Conservation (phyloP, 2,329 filamentous ascomycete genomes). For the Ophiostoma angusticollis region DNA sequence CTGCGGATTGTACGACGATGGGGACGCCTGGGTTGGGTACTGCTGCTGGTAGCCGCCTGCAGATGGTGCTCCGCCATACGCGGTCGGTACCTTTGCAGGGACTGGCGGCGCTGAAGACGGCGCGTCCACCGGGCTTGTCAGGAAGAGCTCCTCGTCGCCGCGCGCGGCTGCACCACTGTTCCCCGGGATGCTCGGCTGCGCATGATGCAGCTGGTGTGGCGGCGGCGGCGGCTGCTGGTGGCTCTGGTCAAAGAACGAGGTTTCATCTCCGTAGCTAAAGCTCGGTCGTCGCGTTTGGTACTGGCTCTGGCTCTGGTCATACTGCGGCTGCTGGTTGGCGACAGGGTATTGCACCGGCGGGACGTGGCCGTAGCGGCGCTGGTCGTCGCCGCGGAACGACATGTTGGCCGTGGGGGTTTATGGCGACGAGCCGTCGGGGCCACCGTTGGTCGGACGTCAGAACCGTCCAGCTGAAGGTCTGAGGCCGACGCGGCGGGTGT, state of each 20-base stretch:
- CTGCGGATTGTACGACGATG: slow-evolving; percentile 57
- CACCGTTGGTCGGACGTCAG: not conserved
- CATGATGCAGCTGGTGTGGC: slow-evolving; percentile 4
- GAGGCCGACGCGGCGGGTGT: no score
- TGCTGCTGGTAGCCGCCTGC: slow-evolving; percentile 40
- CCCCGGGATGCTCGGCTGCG: slow-evolving; percentile 5
- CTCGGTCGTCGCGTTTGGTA: slow-evolving; percentile 47
- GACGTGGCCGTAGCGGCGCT: slow-evolving; percentile 52
- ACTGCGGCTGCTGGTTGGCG: slow-evolving; percentile 23
- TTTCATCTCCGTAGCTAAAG: slow-evolving; percentile 67
- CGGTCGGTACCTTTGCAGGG: slow-evolving; percentile 17
- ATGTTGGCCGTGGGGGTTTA: slow-evolving; percentile 25
- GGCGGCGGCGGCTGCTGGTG: not conserved
- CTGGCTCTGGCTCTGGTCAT: slow-evolving; percentile 25
- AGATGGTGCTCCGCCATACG: slow-evolving; percentile 28
- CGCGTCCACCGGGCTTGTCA: slow-evolving; percentile 34
- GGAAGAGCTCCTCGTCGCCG: slow-evolving; percentile 50
- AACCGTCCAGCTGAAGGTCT: no score
- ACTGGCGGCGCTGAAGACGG: slow-evolving; percentile 13
- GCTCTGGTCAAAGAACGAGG: slow-evolving; percentile 34
- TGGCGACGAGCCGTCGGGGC: no score
- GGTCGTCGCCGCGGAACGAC: slow-evolving; percentile 52
- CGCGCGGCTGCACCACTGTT: no score
- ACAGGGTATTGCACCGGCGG: slow-evolving; percentile 53
- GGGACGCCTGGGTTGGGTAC: slow-evolving; percentile 33